Evolutionary conservation across 345 rosid genomes (phyloP).

Genomic region (Rhodomyrtus tomentosa): DNA sequence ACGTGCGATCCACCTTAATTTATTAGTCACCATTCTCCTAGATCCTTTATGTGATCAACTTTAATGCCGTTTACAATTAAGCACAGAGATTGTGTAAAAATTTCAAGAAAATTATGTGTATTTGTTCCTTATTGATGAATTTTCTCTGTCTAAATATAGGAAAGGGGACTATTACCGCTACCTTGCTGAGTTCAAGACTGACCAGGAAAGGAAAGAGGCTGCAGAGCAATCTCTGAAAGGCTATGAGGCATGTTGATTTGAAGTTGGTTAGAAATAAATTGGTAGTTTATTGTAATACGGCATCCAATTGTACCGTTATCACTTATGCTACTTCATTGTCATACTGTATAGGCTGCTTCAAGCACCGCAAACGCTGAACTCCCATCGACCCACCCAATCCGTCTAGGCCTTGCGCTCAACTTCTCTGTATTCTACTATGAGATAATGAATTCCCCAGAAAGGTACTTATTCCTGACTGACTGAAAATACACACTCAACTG

Average conservation of each 20-base stretch:
- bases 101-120: neutral
- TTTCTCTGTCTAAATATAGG: conserved; percentile 24
- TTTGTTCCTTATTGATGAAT: neutral
- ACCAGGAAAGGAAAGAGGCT: conserved; percentile 84
- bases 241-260: conserved; percentile 54
- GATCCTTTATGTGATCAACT: neutral
- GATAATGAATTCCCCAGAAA: conserved; percentile 99
- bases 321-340: neutral
- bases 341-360: conserved; percentile 61
- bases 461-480: conserved; percentile 17
- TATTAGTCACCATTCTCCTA: neutral
- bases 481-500: neutral
- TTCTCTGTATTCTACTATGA: conserved; percentile 98
- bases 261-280: neutral
- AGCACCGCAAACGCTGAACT: conserved; percentile 80
- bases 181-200: conserved; percentile 91
- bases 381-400: conserved; percentile 95
- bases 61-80: neutral
- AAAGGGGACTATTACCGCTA: conserved; percentile 94
- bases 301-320: neutral
- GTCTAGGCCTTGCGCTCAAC: conserved; percentile 98
- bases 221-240: conserved; percentile 87
- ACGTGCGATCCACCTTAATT: neutral
- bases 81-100: neutral
- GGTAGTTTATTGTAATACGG: neutral